These are phyloP conservation scores for Fonsecaea monophora DNA, from an alignment of 2,329 filamentous ascomycete genomes.

Conservation along the genomic window DNA sequence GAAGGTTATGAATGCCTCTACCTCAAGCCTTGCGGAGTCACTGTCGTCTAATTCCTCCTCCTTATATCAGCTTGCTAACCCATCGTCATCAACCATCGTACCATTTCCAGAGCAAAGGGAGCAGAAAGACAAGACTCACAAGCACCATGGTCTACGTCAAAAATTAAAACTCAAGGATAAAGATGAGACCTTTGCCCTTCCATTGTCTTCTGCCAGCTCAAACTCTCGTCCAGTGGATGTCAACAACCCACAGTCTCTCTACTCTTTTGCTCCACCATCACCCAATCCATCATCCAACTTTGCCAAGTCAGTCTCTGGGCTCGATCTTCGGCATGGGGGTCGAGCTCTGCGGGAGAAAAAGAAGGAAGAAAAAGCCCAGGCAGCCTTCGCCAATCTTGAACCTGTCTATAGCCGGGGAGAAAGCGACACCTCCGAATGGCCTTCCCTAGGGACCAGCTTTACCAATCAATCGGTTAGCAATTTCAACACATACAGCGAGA, in stretches of 20 bases:
- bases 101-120: conserved; percentile 33
- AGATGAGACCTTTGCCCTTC: conserved; percentile 63
- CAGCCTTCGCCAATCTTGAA: conserved; percentile 42
- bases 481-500: conserved; percentile 38
- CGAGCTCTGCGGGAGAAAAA: conserved; percentile 80
- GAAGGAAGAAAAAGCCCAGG: conserved; percentile 67
- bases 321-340: conserved; percentile 79
- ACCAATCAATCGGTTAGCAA: conserved; percentile 34
- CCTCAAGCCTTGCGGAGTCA: conserved; percentile 64
- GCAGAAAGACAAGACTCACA: conserved; percentile 56
- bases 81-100: conserved; percentile 62
- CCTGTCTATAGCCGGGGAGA: conserved; percentile 41
- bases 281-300: conserved; percentile 68
- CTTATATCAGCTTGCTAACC: conserved; percentile 67
- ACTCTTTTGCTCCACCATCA: conserved; percentile 70
- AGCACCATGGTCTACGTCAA: conserved; percentile 69
- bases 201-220: conserved; percentile 69
- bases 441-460: conserved; percentile 35
- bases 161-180: conserved; percentile 69
- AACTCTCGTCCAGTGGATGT: conserved; percentile 70
- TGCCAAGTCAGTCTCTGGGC: conserved; percentile 79
- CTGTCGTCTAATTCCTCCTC: conserved; percentile 61
- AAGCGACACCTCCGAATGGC: conserved; percentile 41
- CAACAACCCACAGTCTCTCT: conserved; percentile 67
- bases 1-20: conserved; percentile 65